A percentile compares a stretch with the other conserved stretches of the same genome.
These are phyloP conservation scores for Starmera quercuum DNA, from an alignment of 805 yeast species.

Conservation along the genomic window DNA sequence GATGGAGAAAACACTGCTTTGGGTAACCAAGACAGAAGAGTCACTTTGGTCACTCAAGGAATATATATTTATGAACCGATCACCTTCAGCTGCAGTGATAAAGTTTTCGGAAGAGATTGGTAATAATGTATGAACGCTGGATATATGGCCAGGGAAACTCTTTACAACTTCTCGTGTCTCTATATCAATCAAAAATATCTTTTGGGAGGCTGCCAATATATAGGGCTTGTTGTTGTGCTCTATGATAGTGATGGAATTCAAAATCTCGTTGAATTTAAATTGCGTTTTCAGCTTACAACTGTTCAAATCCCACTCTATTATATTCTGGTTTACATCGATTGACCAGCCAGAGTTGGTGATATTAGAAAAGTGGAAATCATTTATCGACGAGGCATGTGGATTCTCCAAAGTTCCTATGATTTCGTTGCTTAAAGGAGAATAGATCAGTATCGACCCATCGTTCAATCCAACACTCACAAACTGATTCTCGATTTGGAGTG, in stretches of 20 bases:
- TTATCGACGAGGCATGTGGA: conserved; percentile 37
- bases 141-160: conserved; percentile 70
- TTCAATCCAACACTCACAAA: conserved; percentile 56
- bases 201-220: conserved; percentile 60
- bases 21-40: conserved; percentile 62
- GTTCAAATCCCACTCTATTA: conserved; percentile 56
- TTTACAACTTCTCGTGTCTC: conserved; percentile 30
- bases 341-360: conserved; percentile 45
- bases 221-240: conserved; percentile 24
- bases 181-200: conserved; percentile 46
- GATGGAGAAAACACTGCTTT: conserved; percentile 47
- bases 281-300: conserved; percentile 33
- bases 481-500: conserved; percentile 29
- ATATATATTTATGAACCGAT: conserved; percentile 73
- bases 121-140: conserved; percentile 49
- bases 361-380: conserved; percentile 39
- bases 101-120: conserved; percentile 35
- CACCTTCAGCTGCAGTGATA: conserved; percentile 68
- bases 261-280: conserved; percentile 28
- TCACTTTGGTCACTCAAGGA: conserved; percentile 30
- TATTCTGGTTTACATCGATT: conserved; percentile 47
- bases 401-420: conserved; percentile 44
- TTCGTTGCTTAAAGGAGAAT: conserved; percentile 58
- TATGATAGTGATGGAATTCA: conserved; percentile 26
- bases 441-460: conserved; percentile 56